A percentile compares a stretch with the other conserved stretches of the same genome.
phyloP scores from a whole-genome alignment of 2,329 filamentous ascomycete species.

The Pyricularia grisea region DNA sequence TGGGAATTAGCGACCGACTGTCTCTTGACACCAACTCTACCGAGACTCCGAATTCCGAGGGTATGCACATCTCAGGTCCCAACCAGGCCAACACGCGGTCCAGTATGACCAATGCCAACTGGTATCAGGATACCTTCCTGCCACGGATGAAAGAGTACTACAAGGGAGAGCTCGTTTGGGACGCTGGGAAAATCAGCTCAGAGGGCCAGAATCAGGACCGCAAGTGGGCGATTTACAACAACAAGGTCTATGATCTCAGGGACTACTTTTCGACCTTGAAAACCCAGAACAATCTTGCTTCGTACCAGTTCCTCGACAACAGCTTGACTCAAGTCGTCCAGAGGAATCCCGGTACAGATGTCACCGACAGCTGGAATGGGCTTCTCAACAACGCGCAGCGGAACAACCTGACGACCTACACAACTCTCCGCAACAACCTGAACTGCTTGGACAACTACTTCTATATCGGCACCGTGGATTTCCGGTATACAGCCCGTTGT shows the following conservation, averaged over 20 bases:
- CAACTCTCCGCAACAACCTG: constrained; percentile 53
- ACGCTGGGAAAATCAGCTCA: constrained; percentile 43
- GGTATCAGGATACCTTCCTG: constrained; percentile 69
- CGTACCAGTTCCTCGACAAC: constrained; percentile 64
- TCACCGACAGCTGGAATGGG: constrained; percentile 56
- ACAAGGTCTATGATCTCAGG: constrained; percentile 77
- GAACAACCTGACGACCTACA: constrained; percentile 45
- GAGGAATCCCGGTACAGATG: constrained; percentile 69
- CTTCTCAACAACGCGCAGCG: constrained; percentile 35
- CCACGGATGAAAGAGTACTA: constrained; percentile 78
- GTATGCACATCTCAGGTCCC: constrained; percentile 62
- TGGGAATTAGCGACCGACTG: constrained; percentile 52
- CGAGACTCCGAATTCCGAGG: constrained; percentile 35
- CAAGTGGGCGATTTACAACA: constrained; percentile 71
- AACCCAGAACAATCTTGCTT: constrained; percentile 38
- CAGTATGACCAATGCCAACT: constrained; percentile 52
- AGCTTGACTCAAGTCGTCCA: constrained; percentile 60
- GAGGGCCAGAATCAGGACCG: constrained; percentile 60
- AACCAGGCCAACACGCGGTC: constrained; percentile 45
- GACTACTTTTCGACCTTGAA: constrained; percentile 79
- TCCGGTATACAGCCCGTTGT: constrained; percentile 67
- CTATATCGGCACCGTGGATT: constrained; percentile 76
- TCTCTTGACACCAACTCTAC: constrained; percentile 58
- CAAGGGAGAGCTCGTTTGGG: constrained; percentile 76
- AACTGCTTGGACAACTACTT: constrained; percentile 79